A percentile compares a stretch with the other conserved stretches of the same genome.
phyloP scores from a whole-genome alignment of 345 rosid genomes.

The Aquilaria malaccensis region DNA sequence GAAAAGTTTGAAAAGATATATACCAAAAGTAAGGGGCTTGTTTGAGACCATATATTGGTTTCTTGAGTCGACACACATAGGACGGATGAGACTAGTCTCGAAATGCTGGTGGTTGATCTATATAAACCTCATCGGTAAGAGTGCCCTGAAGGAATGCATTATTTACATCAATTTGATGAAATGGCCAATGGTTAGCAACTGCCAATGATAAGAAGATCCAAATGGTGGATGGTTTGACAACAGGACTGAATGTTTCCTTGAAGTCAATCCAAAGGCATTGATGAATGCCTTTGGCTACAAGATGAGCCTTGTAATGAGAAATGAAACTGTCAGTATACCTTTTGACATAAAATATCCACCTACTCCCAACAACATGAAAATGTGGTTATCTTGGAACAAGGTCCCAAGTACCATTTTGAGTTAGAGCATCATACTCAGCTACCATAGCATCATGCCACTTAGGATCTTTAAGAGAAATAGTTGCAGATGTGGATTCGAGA shows the following conservation, averaged over 20 bases:
- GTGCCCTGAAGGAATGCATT: too few species aligned
- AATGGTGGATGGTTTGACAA: neutral
- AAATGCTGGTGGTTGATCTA: too few species aligned
- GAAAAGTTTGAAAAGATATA: too few species aligned
- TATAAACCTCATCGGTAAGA: too few species aligned
- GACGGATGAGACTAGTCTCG: too few species aligned
- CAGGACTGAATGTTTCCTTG: neutral
- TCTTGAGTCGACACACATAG: too few species aligned
- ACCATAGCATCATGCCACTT: neutral
- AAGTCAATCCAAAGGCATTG: neutral
- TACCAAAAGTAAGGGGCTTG: too few species aligned
- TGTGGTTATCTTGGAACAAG: neutral
- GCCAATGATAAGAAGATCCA: neutral
- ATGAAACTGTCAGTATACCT: neutral
- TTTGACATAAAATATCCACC: neutral
- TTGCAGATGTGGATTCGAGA: neutral
- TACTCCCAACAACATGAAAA: neutral
- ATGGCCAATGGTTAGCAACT: too few species aligned
- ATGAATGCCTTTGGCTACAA: conserved; percentile 7
- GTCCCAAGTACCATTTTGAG: neutral
- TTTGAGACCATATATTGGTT: too few species aligned
- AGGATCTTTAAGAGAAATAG: too few species aligned
- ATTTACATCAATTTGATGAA: too few species aligned
- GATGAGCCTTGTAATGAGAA: neutral
- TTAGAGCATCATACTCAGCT: neutral